Evolutionary conservation across 495 filamentous ascomycete species (phyloP), one percentile per base, ranked within the genome.

Genomic region (Niebla homalea): DNA sequence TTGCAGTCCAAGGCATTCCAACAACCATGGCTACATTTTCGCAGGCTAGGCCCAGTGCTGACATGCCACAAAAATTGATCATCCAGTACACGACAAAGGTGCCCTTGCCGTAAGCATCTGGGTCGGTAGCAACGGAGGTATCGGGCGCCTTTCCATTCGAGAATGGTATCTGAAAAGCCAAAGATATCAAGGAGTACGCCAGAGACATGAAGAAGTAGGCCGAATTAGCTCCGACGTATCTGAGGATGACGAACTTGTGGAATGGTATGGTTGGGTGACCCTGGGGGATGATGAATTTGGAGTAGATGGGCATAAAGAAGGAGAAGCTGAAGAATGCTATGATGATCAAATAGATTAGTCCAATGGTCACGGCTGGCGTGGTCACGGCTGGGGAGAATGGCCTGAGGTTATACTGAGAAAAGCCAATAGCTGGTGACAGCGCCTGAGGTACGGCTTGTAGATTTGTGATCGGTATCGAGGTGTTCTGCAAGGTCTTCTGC

Each of bases 1-100:
- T 64, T 1, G 79, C 72, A 10, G 77, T 82, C 76, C 77, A 87
- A 0, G 80, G 81, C 48, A 73, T 67, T 0, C 83, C 81, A 3
- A 84, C 58, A 14, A 84, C 55, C 80, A 85, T 86, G 0, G 75
- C 79, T 57, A 82, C 79, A 54, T 85, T 87, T 68, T 85, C 81
- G 51, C 79, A 83, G 0, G 81, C 80, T 4, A 85, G 65, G 0
- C 83, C 81, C 10, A 87, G 58, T 0, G 79, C 78, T 18, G 68
- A 69, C 82, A 87, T 85, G 4, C 83, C 81, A 1, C 79, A 65
- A 63, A 71, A 85, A 54, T 85, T 87, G 16, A 84, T 62, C 81
- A 85, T 84, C 81, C 81, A 85, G 59, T 82, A 85, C 0, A 85
- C 79, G 0, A 75, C 63, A 47, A 87, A 85, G 0, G 75, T 80